phyloP scores from a whole-genome alignment of 371 early-diverging fungal species.

The Conidiobolus incongruus region DNA sequence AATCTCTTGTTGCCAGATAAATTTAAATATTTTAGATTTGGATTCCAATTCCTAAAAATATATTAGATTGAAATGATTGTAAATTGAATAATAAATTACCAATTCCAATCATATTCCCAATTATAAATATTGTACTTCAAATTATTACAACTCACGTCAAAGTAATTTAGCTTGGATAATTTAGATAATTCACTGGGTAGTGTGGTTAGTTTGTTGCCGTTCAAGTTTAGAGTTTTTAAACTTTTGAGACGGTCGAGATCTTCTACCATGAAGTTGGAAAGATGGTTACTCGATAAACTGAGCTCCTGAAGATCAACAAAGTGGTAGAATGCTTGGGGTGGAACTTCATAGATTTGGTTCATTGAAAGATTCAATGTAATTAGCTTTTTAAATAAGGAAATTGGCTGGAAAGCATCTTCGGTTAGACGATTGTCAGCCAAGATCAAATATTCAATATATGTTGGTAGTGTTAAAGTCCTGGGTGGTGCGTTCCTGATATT shows the following conservation, averaged over 20 bases:
- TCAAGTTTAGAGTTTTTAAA: constrained; percentile 52
- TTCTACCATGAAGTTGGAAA: constrained; percentile 63
- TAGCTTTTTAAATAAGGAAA: constrained; percentile 44
- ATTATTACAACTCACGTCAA: constrained; percentile 72
- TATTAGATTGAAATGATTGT: no score
- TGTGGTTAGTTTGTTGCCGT: constrained; percentile 73
- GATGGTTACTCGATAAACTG: constrained; percentile 62
- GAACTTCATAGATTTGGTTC: constrained; percentile 69
- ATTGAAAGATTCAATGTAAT: constrained; percentile 56
- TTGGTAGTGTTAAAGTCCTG: no score
- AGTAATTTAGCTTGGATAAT: constrained; percentile 36
- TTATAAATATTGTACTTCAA: constrained; percentile 83
- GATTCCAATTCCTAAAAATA: constrained; percentile 91
- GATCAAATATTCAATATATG: no score
- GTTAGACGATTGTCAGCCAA: constrained; percentile 69
- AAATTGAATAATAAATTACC: no score
- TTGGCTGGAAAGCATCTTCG: constrained; percentile 59
- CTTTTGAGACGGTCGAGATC: constrained; percentile 53
- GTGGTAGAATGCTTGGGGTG: constrained; percentile 19
- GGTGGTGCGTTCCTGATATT: no score
- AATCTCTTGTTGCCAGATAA: constrained; percentile 75
- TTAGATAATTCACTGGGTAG: constrained; percentile 80
- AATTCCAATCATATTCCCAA: constrained; percentile 93
- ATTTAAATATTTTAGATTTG: constrained; percentile 68
- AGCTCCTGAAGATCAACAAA: constrained; percentile 38